These are phyloP conservation scores for Starmerella gropengiesseri DNA, from an alignment of 805 yeast genomes.

Conservation along the genomic window DNA sequence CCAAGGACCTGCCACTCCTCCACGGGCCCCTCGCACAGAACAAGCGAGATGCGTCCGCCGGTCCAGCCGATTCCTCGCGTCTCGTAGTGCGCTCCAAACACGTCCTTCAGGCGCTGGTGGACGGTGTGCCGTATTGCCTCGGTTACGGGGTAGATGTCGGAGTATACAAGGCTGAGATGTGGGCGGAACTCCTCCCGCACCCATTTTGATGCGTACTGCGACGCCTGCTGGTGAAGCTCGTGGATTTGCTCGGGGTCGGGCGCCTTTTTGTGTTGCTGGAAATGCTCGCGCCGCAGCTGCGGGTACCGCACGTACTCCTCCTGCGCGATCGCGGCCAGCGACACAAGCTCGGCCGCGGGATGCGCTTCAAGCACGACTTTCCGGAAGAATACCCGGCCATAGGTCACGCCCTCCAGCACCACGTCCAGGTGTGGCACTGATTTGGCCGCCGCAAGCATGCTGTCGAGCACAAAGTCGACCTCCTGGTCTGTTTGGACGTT, in stretches of 20 bases:
- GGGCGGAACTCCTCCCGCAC: constrained; percentile 49
- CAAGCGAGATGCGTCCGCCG: constrained; percentile 56
- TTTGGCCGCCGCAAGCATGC: constrained; percentile 47
- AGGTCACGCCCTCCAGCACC: constrained; percentile 35
- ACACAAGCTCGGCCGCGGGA: constrained; percentile 38
- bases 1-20: constrained; percentile 60
- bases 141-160: constrained; percentile 53
- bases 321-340: constrained; percentile 38
- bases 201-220: constrained; percentile 47
- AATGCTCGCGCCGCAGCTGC: constrained; percentile 13
- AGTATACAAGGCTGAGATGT: constrained; percentile 61
- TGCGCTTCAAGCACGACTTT: constrained; percentile 42
- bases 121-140: constrained; percentile 55
- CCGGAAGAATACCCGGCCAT: constrained; percentile 43
- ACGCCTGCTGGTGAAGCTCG: constrained; percentile 27
- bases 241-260: constrained; percentile 22
- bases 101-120: constrained; percentile 54
- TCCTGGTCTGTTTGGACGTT: constrained; percentile 42
- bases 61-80: constrained; percentile 45
- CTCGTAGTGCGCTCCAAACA: constrained; percentile 40
- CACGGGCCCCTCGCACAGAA: constrained; percentile 61
- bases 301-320: constrained; percentile 30
- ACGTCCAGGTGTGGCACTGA: constrained; percentile 34
- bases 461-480: constrained; percentile 46
- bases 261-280: constrained; percentile 1